Base-by-base conservation (phyloP, 2,329 filamentous ascomycete species). In the Colletotrichum destructivum region DNA sequence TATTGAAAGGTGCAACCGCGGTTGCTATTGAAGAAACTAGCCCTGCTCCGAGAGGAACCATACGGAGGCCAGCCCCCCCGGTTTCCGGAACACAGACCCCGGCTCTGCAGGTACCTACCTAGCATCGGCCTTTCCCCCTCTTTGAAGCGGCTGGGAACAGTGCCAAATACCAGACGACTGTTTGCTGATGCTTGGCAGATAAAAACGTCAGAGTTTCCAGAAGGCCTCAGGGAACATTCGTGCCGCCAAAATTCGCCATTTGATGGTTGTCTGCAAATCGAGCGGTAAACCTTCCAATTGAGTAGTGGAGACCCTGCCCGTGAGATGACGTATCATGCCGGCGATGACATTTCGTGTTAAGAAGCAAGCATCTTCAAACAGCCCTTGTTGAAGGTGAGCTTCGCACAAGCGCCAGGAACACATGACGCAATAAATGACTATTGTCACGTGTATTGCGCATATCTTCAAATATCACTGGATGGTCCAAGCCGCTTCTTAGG, bases 61-160 rank as follows among this genome's bases (percentile, higher is more conserved):
- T n/a, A 55, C 42, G 44, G 57, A 15, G 35, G 56, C 44, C 21
- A 51, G 23, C 57, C 23, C 35, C 56, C 60, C 57, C 59, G 54
- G 65, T 68, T 64, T 71, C 65, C 59, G 69, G 59, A 26, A 35
- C 31, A 69, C 59, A 46, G 59, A 47, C 69, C 54, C 65, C 59
- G 52, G 59, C 65, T 55, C 52, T 63, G 65, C 65, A 71, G 65
- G 65, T 64, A 71, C 65, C 65, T 59, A 60, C 52, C 64, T 57
- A 52, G 69, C 65, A 71, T 71, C 65, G 69, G 65, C 69, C 42
- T 12, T 44, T 57, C 51, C 57, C 57, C 56, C 65, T 42, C 42
- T 55, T 21, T 26, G 23, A 35, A 54, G 54, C 47, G 54, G 60
- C 54, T 69, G 54, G 65, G 49, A 54, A n/a, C 49, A 26, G 23